Percentiles rank a stretch among this genome's conserved stretches.
These are phyloP conservation scores for Exophiala sp. DNA, from an alignment of 2,329 filamentous ascomycete genomes.

Conservation along the genomic window DNA sequence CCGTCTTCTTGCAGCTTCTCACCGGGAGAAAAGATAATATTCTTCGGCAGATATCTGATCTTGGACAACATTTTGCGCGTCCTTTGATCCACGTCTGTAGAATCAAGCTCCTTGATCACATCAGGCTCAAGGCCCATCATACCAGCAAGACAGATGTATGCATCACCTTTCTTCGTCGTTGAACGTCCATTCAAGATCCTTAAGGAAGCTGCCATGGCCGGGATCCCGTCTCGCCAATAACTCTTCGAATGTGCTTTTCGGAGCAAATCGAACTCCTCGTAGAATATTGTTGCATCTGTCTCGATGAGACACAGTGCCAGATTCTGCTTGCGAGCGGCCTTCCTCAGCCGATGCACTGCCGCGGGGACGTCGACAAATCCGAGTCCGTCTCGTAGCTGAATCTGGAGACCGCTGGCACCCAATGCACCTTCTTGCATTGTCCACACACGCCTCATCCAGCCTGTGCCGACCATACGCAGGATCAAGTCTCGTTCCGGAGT, in stretches of 20 bases:
- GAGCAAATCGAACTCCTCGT: constrained; percentile 6
- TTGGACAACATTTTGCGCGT: constrained; percentile 2
- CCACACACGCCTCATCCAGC: constrained; percentile 42
- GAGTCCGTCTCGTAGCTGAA: constrained; percentile 2
- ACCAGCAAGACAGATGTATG: constrained; percentile 10
- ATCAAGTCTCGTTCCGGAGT: constrained; percentile 29
- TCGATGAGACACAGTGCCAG: not conserved
- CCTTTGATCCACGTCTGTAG: not conserved
- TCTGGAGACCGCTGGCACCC: constrained; percentile 2
- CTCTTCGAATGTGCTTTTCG: constrained; percentile 4
- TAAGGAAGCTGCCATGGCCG: constrained; percentile 5
- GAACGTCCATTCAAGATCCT: constrained; percentile 4
- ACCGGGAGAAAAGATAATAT: constrained; percentile 10
- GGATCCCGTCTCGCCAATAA: constrained; percentile 9
- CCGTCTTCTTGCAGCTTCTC: constrained; percentile 1
- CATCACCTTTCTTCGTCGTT: constrained; percentile 9
- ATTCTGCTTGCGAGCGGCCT: not conserved
- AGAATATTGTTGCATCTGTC: constrained; percentile 6
- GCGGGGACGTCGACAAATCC: not conserved
- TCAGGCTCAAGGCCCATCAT: constrained; percentile 5
- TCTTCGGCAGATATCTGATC: constrained; percentile 1
- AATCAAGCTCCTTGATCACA: constrained; percentile 2
- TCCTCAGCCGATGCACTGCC: not conserved
- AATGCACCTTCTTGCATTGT: constrained; percentile 39
- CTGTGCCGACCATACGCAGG: constrained; percentile 34